Evolutionary conservation across 2,329 filamentous ascomycete species (phyloP).

Genomic region (Trichophaea hybrida): DNA sequence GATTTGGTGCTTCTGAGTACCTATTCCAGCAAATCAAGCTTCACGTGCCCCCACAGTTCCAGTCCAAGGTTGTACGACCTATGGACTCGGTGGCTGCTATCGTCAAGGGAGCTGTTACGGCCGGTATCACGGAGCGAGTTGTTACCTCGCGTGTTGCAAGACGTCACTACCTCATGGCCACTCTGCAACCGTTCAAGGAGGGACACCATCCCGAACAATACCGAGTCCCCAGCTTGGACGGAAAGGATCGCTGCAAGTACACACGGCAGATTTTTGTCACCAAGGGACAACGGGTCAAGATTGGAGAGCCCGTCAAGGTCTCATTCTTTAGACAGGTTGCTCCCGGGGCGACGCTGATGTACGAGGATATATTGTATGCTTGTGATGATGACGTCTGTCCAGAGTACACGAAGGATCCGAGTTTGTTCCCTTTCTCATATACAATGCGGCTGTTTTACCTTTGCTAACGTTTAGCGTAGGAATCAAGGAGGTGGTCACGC

Average conservation of each 20-base stretch:
- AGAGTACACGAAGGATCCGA: conserved; percentile 97
- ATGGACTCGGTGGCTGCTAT: conserved; percentile 99
- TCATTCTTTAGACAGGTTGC: conserved; percentile 97
- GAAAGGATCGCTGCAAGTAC: conserved; percentile 97
- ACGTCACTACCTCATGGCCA: conserved; percentile 98
- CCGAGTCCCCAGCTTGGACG: conserved; percentile 87
- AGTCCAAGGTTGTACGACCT: conserved; percentile 91
- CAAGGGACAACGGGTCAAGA: conserved; percentile 97
- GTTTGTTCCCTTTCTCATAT: conserved; percentile 46
- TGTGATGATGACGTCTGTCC: conserved; percentile 97
- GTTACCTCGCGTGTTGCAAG: conserved; percentile 93
- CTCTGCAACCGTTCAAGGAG: conserved; percentile 95
- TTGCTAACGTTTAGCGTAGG: conserved; percentile 39
- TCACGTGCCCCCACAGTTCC: conserved; percentile 94
- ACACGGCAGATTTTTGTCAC: conserved; percentile 97
- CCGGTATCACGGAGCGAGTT: conserved; percentile 91
- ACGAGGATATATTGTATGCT: conserved; percentile 94
- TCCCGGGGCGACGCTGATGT: conserved; percentile 94
- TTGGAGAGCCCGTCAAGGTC: conserved; percentile 96
- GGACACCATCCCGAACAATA: conserved; percentile 97
- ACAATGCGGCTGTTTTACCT: background rate
- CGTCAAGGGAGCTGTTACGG: conserved; percentile 94
- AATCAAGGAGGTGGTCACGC: conserved; percentile 96
- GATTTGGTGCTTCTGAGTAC: conserved; percentile 96
- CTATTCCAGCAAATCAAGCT: conserved; percentile 99